Base-by-base conservation (phyloP, 352 stramenopile species). In the Phytophthora sp. region DNA sequence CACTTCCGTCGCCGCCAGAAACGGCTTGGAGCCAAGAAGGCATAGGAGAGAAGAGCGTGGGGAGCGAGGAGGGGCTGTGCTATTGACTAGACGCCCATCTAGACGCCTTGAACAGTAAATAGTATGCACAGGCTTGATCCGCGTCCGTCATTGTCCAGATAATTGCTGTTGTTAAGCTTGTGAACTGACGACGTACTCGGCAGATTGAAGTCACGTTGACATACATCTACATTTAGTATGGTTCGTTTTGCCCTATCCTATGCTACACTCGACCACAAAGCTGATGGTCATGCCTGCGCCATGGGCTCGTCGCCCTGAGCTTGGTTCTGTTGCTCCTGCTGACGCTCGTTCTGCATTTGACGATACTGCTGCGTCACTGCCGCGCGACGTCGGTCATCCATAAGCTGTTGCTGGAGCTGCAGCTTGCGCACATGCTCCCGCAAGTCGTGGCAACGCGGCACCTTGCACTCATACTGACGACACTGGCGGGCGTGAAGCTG, bases 401-500 rank as follows among this genome's bases (percentile, higher is more conserved):
- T 99, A 51, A 97, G 91, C 77, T 98, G 94, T 82, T 99, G 97
- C 83, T 99, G 97, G 60, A 98, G 79, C 68, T 97, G 93, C 46
- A 99, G 77, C 75, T 98, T 97, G 55, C 96, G 86, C 44, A 98
- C 93, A 56, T 98, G 86, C 79, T 99, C 93, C 30, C 96, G 85
- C 57, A 99, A 89, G 42, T 98, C 95, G 75, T 98, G 91, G 71
- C 97, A 99, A 45, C 97, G 97, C 33, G 96, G 96, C 60, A 99
- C 96, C 57, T 93, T 93, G 79, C 97, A 99, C 58, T 96, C 82
- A 61, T 89, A 85, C 66, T 88, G 76, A 45, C 97, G 97, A 68
- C 97, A 99, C 74, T 99, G 95, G 12, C 97, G 88, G 42, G 97
- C 96, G 74, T 99, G 96, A 58, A 99, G 94, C 74, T 99, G 96